phyloP scores from a whole-genome alignment of 306 rosid species.

The Quercus robur region DNA sequence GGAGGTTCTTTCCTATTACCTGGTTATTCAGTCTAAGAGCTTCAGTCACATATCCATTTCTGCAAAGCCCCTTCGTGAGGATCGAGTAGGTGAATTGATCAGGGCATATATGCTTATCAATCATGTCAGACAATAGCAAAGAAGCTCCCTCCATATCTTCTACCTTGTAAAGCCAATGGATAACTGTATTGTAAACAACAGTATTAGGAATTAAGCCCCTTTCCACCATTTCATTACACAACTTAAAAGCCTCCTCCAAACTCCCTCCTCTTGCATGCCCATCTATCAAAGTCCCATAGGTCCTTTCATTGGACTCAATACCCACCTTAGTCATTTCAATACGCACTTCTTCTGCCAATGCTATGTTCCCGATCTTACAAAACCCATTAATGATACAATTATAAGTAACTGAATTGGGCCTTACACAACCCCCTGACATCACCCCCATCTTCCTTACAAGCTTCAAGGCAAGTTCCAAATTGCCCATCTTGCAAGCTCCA shows the following conservation, averaged over 20 bases:
- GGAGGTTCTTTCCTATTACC: conserved; percentile 24
- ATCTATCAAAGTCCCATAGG: conserved; percentile 52
- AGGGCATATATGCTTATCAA: conserved; percentile 32
- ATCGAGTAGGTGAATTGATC: conserved; percentile 59
- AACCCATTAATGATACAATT: conserved; percentile 53
- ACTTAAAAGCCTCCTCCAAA: conserved; percentile 47
- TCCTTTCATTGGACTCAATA: conserved; percentile 32
- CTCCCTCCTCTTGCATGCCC: conserved; percentile 48
- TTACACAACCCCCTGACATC: conserved; percentile 33
- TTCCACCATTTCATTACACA: conserved; percentile 54
- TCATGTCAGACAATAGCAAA: conserved; percentile 47
- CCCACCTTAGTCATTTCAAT: conserved; percentile 41
- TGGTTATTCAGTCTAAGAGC: conserved; percentile 39
- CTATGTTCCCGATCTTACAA: conserved; percentile 41
- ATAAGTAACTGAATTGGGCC: conserved; percentile 45
- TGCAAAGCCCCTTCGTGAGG: conserved; percentile 45
- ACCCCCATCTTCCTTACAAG: conserved; percentile 32
- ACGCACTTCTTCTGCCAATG: conserved; percentile 35
- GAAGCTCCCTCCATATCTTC: conserved; percentile 46
- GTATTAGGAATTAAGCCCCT: conserved; percentile 46
- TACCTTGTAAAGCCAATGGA: conserved; percentile 49
- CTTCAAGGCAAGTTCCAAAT: conserved; percentile 49
- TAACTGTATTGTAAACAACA: conserved; percentile 47
- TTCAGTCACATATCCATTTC: conserved; percentile 39
- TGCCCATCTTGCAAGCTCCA: conserved; percentile 44